Evolutionary conservation across 2,329 filamentous ascomycete species (phyloP).

Genomic region (Talaromyces sp.): DNA sequence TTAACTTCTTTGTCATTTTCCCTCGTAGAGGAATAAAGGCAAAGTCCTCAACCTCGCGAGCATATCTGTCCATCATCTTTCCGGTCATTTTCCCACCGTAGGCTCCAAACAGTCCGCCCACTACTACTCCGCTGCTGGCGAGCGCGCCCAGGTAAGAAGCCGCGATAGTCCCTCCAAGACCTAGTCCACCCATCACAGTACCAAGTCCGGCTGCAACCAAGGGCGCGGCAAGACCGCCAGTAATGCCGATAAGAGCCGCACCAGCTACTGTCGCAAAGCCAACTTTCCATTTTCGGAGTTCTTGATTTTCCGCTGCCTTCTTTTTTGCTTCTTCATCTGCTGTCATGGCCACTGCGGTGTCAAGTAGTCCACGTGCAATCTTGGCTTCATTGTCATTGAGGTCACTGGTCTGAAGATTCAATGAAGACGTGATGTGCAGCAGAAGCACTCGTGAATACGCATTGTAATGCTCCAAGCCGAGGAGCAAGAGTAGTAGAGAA

Average conservation of each 20-base stretch:
- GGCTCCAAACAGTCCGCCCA: conserved; percentile 87
- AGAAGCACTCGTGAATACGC: conserved; percentile 71
- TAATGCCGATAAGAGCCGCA: conserved; percentile 79
- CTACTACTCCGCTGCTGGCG: conserved; percentile 72
- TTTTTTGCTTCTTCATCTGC: conserved; percentile 74
- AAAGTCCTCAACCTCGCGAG: conserved; percentile 83
- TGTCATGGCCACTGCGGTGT: conserved; percentile 71
- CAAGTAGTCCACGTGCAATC: conserved; percentile 69
- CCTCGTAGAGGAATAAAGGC: conserved; percentile 73
- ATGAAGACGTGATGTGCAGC: conserved; percentile 64
- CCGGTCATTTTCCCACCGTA: conserved; percentile 79
- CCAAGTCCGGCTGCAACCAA: conserved; percentile 77
- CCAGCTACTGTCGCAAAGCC: conserved; percentile 84
- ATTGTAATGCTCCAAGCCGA: conserved; percentile 75
- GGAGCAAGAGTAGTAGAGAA: conserved; percentile 65
- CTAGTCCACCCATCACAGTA: conserved; percentile 70
- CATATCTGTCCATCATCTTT: conserved; percentile 84
- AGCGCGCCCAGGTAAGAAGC: conserved; percentile 76
- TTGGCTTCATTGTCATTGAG: conserved; percentile 70
- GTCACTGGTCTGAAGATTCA: conserved; percentile 63
- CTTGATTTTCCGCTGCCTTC: conserved; percentile 63
- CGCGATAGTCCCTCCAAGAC: conserved; percentile 68
- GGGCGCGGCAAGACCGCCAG: conserved; percentile 72
- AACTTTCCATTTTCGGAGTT: conserved; percentile 71
- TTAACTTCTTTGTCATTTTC: conserved; percentile 45